A percentile compares a stretch with the other conserved stretches of the same genome.
Conservation (phyloP, 2,329 filamentous ascomycete species). For the Stromatinia cepivora region DNA sequence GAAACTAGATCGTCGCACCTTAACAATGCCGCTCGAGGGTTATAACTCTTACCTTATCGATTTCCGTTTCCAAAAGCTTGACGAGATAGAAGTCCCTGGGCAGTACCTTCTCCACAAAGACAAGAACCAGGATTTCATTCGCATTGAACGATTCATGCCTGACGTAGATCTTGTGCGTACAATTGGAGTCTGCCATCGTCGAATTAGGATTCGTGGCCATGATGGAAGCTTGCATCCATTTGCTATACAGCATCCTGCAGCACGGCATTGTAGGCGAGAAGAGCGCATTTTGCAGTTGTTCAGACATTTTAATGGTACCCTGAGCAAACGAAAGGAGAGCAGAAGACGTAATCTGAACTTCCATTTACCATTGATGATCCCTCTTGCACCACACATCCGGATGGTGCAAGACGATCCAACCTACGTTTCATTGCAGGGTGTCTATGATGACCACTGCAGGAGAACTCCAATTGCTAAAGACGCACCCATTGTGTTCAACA, state of each 20-base stretch:
- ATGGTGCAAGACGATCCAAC: slow-evolving; percentile 95
- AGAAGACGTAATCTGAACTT: slow-evolving; percentile 92
- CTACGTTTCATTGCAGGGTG: slow-evolving; percentile 89
- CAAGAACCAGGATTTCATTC: slow-evolving; percentile 98
- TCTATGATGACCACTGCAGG: slow-evolving; percentile 95
- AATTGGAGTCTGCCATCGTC: slow-evolving; percentile 86
- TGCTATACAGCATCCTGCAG: slow-evolving; percentile 92
- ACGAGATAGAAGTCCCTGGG: slow-evolving; percentile 95
- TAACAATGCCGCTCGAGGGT: slow-evolving; percentile 60
- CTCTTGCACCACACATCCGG: slow-evolving; percentile 88
- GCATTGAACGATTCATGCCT: slow-evolving; percentile 94
- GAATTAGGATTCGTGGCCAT: slow-evolving; percentile 93
- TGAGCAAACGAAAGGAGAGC: slow-evolving; percentile 92
- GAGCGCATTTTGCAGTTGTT: slow-evolving; percentile 95
- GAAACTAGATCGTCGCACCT: slow-evolving; percentile 78
- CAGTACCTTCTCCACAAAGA: slow-evolving; percentile 98
- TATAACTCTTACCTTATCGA: slow-evolving; percentile 92
- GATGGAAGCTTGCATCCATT: slow-evolving; percentile 97
- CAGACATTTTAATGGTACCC: slow-evolving; percentile 91
- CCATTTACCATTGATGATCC: slow-evolving; percentile 92
- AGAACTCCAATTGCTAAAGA: slow-evolving; percentile 87
- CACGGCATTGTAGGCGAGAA: slow-evolving; percentile 87
- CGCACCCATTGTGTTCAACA: slow-evolving; percentile 89
- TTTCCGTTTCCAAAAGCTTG: slow-evolving; percentile 96
- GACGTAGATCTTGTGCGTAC: slow-evolving; percentile 90